Percentiles rank a stretch among this genome's conserved stretches.
These are phyloP conservation scores for Auricularia sp. DNA, from an alignment of 768 basidiomycete species.

Conservation along the genomic window DNA sequence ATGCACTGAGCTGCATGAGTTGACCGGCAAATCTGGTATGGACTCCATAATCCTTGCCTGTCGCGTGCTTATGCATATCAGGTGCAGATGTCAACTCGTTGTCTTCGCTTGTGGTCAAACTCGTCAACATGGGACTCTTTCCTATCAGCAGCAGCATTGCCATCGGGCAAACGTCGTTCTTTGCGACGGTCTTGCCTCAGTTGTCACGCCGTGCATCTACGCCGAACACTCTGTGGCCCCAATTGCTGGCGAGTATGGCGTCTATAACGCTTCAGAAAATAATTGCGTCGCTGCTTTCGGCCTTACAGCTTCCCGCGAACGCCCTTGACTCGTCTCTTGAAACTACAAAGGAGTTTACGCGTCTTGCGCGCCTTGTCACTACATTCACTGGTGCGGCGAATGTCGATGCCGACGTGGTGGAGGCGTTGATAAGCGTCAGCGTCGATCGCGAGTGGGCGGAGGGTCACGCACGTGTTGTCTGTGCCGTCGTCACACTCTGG, in stretches of 20 bases:
- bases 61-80: constrained; percentile 16
- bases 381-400: constrained; percentile 39
- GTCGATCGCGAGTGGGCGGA: neutral
- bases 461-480: constrained; percentile 29
- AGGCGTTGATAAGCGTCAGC: neutral
- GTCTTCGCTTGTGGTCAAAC: constrained; percentile 50
- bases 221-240: constrained; percentile 32
- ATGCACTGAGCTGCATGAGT: constrained; percentile 40
- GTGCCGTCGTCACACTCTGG: constrained; percentile 54
- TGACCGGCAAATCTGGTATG: constrained; percentile 28
- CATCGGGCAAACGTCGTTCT: constrained; percentile 64
- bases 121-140: constrained; percentile 60
- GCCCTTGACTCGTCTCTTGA: constrained; percentile 22
- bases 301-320: constrained; percentile 27
- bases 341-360: constrained; percentile 36
- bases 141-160: constrained; percentile 24
- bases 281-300: constrained; percentile 47
- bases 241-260: constrained; percentile 35
- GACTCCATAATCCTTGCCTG: neutral
- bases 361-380: constrained; percentile 45
- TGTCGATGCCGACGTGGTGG: neutral
- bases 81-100: constrained; percentile 32
- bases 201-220: constrained; percentile 34
- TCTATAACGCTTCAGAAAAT: constrained; percentile 50
- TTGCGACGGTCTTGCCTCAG: constrained; percentile 37